Conservation (phyloP, 345 rosid genomes). For the Punica granatum region DNA sequence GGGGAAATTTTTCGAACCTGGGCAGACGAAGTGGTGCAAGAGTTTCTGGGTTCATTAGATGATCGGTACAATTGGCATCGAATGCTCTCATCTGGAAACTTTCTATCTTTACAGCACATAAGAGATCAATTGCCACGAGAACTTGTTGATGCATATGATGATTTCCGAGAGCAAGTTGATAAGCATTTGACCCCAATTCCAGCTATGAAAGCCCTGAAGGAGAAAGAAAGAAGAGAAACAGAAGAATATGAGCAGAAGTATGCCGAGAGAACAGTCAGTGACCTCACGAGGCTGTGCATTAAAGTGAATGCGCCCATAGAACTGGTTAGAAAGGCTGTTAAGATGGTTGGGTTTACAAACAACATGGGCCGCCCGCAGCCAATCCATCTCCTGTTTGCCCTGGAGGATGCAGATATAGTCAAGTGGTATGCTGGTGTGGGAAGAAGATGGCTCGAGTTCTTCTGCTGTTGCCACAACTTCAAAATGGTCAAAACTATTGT, state of each 20-base stretch:
- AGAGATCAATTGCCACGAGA: slow-evolving; percentile 70
- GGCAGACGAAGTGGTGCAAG: slow-evolving; percentile 72
- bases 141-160: slow-evolving; percentile 70
- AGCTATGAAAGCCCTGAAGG: slow-evolving; percentile 55
- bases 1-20: slow-evolving; percentile 51
- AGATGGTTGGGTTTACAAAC: slow-evolving; percentile 79
- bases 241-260: slow-evolving; percentile 64
- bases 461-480: slow-evolving; percentile 88
- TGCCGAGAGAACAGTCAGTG: slow-evolving; percentile 59
- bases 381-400: slow-evolving; percentile 45
- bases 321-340: slow-evolving; percentile 75
- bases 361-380: slow-evolving; percentile 91
- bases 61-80: slow-evolving; percentile 76
- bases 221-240: slow-evolving; percentile 47
- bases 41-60: slow-evolving; percentile 68
- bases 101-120: slow-evolving; percentile 66
- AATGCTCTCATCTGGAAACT: slow-evolving; percentile 71
- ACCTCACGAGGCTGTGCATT: slow-evolving; percentile 68
- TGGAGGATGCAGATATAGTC: slow-evolving; percentile 82
- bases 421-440: slow-evolving; percentile 96
- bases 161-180: slow-evolving; percentile 71
- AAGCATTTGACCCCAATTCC: slow-evolving; percentile 57
- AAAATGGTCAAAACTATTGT: slow-evolving; percentile 74
- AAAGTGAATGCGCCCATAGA: slow-evolving; percentile 79
- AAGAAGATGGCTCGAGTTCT: slow-evolving; percentile 84